Base-by-base conservation (phyloP, 2,329 filamentous ascomycete genomes). In the Trichoderma afroharzianum region DNA sequence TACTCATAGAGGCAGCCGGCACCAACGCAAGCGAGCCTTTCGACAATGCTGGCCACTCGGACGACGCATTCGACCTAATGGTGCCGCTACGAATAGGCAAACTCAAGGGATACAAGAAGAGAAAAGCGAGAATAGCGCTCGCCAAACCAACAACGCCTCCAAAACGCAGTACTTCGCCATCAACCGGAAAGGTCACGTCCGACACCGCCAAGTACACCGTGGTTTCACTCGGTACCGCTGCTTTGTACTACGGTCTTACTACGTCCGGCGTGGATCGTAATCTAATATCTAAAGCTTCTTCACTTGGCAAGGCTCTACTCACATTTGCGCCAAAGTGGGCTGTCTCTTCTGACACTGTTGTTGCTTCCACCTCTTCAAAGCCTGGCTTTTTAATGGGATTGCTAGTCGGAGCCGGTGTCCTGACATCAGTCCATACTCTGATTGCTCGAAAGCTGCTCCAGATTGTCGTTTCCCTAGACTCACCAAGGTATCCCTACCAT, bases 111-210 rank as follows among this genome's bases (percentile, higher is more conserved):
- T 61, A 61, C 18, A 61, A 32, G 30, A 36, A 61, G 12, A 36
- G n/a, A 3, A 61, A 33, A n/a, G 28, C 30, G 3, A 32, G 28
- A 36, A 11, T 32, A 12, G n/a, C 28, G 7, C 57, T 21, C 11
- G 30, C n/a, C 12, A 32, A 32, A 8, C n/a, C 18, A 7, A 8
- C 9, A 21, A 50, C 30, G 7, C 1, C 57, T 33, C 12, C 30
- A 11, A 62, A 39, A 18, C 6, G 11, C 9, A 26, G 18, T 5
- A 4, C 26, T 14, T n/a, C 28, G 15, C 3, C 30, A 32, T 9
- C 43, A 21, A 50, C 8, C 3, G 4, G 21, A 8, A n/a, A 21
- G n/a, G 0, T 0, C n/a, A 12, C 9, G 4, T 50, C n/a, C 0
- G 15, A n/a, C n/a, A 50, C 43, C n/a, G n/a, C 43, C 43, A 50